Evolutionary conservation across 495 filamentous ascomycete genomes (phyloP).

Genomic region (Aspergillus egyptiacus): DNA sequence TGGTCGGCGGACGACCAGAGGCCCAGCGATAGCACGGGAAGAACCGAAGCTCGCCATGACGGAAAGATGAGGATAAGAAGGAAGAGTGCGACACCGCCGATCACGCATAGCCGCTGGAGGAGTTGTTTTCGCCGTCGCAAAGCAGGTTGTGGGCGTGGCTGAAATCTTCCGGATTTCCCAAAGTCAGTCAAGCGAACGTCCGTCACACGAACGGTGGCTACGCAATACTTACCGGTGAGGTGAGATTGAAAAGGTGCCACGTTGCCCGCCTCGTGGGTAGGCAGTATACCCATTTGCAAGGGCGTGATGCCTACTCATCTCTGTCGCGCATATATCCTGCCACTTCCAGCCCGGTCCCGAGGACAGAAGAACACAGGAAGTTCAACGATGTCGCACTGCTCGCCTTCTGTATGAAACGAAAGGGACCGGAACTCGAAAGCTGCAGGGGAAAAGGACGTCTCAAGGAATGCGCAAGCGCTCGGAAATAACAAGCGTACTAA

Average conservation of each 20-base stretch:
- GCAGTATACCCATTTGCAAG: slow-evolving; percentile 71
- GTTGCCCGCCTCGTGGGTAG: slow-evolving; percentile 51
- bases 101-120: slow-evolving; percentile 56
- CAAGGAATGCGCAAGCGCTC: background rate
- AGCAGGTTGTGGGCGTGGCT: slow-evolving; percentile 73
- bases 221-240: slow-evolving; percentile 65
- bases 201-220: background rate
- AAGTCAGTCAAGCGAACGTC: background rate
- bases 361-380: slow-evolving; percentile 8
- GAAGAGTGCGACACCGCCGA: slow-evolving; percentile 48
- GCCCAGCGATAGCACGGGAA: slow-evolving; percentile 60
- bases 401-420: background rate
- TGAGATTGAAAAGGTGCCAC: slow-evolving; percentile 76
- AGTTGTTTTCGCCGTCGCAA: slow-evolving; percentile 69
- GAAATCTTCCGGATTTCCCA: slow-evolving; percentile 58
- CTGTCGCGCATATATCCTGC: slow-evolving; percentile 25
- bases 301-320: slow-evolving; percentile 58
- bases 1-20: slow-evolving; percentile 63
- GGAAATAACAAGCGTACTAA: background rate
- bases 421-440: background rate
- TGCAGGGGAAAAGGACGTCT: background rate
- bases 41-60: slow-evolving; percentile 61
- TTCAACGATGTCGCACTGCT: background rate
- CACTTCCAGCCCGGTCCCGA: slow-evolving; percentile 8
- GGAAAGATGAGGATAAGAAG: slow-evolving; percentile 63